Evolutionary conservation across 2,329 filamentous ascomycete species (phyloP).

Genomic region (Ceratocystiopsis minuta): DNA sequence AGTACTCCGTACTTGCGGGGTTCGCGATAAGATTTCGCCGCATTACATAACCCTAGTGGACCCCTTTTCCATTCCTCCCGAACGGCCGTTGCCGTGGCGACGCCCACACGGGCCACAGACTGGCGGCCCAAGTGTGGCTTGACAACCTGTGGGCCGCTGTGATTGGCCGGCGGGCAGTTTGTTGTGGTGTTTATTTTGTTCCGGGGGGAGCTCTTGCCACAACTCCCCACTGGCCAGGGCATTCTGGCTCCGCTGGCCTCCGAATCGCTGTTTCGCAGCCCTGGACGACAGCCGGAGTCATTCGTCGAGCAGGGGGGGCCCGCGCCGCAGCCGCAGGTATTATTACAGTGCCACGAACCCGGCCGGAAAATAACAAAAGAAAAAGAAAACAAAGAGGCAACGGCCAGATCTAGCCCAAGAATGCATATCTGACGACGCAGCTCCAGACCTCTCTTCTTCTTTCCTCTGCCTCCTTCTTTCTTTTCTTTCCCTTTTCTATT

Average conservation of each 20-base stretch:
- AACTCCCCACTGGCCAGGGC: background rate
- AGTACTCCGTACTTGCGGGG: too few relatives aligned
- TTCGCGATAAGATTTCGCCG: too few relatives aligned
- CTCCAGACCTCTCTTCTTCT: too few relatives aligned
- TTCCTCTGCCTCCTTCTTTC: background rate
- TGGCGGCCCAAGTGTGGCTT: conserved; percentile 4
- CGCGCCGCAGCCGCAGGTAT: too few relatives aligned
- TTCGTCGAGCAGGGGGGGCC: too few relatives aligned
- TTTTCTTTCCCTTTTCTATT: background rate
- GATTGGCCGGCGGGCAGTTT: conserved; percentile 7
- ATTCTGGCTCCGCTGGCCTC: too few relatives aligned
- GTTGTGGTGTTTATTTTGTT: conserved; percentile 7
- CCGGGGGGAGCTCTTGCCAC: background rate
- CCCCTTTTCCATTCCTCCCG: too few relatives aligned
- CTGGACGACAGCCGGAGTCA: too few relatives aligned
- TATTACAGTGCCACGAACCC: too few relatives aligned
- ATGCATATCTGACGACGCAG: background rate
- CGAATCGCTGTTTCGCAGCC: background rate
- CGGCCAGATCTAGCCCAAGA: background rate
- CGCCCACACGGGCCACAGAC: background rate
- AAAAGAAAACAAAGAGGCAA: too few relatives aligned
- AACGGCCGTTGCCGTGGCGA: conserved; percentile 7
- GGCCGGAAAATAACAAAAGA: too few relatives aligned
- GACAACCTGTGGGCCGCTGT: background rate
- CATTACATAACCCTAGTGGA: too few relatives aligned